Evolutionary conservation across 495 filamentous ascomycete species (phyloP).

Genomic region (Apiosordaria backusii): DNA sequence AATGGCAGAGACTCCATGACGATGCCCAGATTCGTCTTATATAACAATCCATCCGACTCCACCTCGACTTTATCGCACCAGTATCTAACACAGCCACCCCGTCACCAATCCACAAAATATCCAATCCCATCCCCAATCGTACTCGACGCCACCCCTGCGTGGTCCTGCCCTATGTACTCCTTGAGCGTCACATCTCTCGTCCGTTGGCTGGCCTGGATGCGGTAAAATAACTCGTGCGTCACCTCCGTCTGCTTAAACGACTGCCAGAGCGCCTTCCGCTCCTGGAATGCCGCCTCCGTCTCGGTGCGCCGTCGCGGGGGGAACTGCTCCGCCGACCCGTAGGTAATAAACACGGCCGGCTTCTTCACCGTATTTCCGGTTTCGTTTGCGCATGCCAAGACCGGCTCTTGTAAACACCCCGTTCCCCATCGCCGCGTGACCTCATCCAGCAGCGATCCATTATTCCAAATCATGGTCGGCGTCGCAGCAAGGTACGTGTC

Average conservation of each 20-base stretch:
- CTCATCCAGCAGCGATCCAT: conserved; percentile 16
- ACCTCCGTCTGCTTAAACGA: conserved; percentile 17
- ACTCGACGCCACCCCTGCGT: conserved; percentile 21
- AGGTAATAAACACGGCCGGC: conserved; percentile 20
- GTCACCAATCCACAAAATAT: conserved; percentile 29
- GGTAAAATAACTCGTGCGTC: conserved; percentile 23
- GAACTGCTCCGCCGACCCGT: conserved; percentile 23
- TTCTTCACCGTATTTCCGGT: background rate
- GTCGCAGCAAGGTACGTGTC: conserved; percentile 23
- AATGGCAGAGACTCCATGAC: no score
- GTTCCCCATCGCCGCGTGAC: conserved; percentile 17
- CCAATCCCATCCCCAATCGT: conserved; percentile 26
- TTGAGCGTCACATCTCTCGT: conserved; percentile 22
- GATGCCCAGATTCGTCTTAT: no score
- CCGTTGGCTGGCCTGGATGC: conserved; percentile 17
- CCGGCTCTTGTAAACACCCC: background rate
- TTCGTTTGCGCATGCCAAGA: background rate
- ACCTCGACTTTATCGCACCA: no score
- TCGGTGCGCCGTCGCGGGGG: conserved; percentile 19
- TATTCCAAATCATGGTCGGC: conserved; percentile 15
- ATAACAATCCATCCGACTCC: no score
- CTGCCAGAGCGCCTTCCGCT: conserved; percentile 10
- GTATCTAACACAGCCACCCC: no score
- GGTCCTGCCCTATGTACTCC: conserved; percentile 25
- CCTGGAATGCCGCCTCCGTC: conserved; percentile 22